phyloP scores from a whole-genome alignment of 1,284 basidiomycete genomes.

The Irpex sp. region DNA sequence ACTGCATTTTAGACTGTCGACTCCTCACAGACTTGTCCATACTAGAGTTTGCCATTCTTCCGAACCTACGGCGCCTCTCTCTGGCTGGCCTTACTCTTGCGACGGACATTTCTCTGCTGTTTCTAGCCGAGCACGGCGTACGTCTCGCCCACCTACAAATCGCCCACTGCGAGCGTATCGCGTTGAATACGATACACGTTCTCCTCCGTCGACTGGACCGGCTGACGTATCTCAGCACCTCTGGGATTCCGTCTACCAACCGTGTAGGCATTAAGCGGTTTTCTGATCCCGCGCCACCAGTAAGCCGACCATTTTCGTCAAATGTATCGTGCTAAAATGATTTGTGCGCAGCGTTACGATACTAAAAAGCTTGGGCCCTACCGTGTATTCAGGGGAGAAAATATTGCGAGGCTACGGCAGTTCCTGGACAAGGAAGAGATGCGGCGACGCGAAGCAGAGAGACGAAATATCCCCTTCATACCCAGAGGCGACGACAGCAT shows the following conservation, averaged over 20 bases:
- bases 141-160: constrained; percentile 83
- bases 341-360: constrained; percentile 19
- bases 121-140: constrained; percentile 60
- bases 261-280: constrained; percentile 75
- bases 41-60: constrained; percentile 75
- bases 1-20: constrained; percentile 57
- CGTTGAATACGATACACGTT: constrained; percentile 75
- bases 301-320: constrained; percentile 34
- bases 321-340: constrained; percentile 15
- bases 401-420: constrained; percentile 59
- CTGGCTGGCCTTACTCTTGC: constrained; percentile 71
- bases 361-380: constrained; percentile 52
- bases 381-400: constrained; percentile 80
- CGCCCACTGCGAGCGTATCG: constrained; percentile 84
- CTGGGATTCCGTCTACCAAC: constrained; percentile 78
- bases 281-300: constrained; percentile 74
- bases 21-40: constrained; percentile 84
- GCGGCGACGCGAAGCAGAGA: constrained; percentile 53
- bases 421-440: constrained; percentile 65
- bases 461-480: constrained; percentile 51
- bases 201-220: constrained; percentile 62
- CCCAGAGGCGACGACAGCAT: constrained; percentile 58
- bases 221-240: constrained; percentile 78
- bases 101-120: constrained; percentile 67
- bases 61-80: constrained; percentile 75